Percentiles rank a stretch among this genome's conserved stretches.
phyloP scores from a whole-genome alignment of 2,329 filamentous ascomycete genomes.

The Calonectria hawksworthii region DNA sequence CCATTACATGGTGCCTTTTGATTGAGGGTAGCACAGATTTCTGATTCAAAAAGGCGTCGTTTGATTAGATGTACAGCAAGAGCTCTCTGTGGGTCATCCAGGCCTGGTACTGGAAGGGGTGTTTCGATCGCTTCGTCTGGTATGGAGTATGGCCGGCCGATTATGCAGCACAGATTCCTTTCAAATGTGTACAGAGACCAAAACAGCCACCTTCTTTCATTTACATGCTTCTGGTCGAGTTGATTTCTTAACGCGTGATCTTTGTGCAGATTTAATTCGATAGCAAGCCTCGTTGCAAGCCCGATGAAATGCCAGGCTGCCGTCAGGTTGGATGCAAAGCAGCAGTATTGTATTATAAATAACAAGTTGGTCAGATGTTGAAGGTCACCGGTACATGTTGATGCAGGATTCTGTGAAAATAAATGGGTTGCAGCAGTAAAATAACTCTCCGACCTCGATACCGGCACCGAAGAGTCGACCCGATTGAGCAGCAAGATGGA shows the following conservation, averaged over 20 bases:
- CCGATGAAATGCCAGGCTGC: conserved; percentile 39
- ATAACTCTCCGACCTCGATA: conserved; percentile 27
- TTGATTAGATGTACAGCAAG: conserved; percentile 40
- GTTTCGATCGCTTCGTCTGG: conserved; percentile 36
- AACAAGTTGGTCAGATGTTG: conserved; percentile 32
- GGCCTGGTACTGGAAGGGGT: conserved; percentile 5
- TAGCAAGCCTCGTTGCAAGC: conserved; percentile 27
- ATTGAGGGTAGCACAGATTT: conserved; percentile 39
- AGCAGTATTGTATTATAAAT: conserved; percentile 32
- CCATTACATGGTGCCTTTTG: conserved; percentile 32
- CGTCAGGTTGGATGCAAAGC: conserved; percentile 32
- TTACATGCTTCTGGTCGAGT: neutral
- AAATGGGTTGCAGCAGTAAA: conserved; percentile 25
- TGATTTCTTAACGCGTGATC: neutral
- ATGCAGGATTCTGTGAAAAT: conserved; percentile 10
- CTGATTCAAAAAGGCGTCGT: conserved; percentile 41
- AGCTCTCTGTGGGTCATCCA: conserved; percentile 10
- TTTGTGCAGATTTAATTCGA: conserved; percentile 32
- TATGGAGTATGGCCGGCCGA: conserved; percentile 31
- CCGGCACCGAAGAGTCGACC: conserved; percentile 27
- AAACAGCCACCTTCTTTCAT: conserved; percentile 26
- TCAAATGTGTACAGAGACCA: conserved; percentile 37
- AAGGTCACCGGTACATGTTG: conserved; percentile 28
- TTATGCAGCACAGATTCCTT: conserved; percentile 31
- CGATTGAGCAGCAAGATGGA: conserved; percentile 35